These are phyloP conservation scores for Obelidium mucronatum DNA, from an alignment of 192 early-diverging fungal genomes.

Conservation along the genomic window DNA sequence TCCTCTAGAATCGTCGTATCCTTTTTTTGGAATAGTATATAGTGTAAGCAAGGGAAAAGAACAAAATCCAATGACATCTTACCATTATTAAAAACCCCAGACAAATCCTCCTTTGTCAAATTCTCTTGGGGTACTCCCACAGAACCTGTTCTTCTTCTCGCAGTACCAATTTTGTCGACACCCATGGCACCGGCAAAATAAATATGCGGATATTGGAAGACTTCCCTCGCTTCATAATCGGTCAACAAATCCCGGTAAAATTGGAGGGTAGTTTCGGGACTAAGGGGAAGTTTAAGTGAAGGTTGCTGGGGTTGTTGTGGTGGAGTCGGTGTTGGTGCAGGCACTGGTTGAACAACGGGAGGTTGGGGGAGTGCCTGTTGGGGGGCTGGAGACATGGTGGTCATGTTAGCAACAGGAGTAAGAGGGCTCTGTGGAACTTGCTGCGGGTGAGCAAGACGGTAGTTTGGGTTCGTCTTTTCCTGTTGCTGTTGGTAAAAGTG, in stretches of 20 bases:
- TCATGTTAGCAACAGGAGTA: not conserved
- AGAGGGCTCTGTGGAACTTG: not conserved
- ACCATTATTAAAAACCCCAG: conserved; percentile 50
- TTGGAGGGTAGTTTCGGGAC: conserved; percentile 49
- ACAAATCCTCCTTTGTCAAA: conserved; percentile 46
- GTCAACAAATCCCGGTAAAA: conserved; percentile 69
- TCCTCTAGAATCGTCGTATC: conserved; percentile 92
- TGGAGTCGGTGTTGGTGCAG: not conserved
- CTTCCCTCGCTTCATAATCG: conserved; percentile 86
- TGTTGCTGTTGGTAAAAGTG: conserved; percentile 35
- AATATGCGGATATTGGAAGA: conserved; percentile 83
- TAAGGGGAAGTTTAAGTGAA: conserved; percentile 48
- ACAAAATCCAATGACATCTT: not conserved
- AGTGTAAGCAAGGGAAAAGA: not conserved
- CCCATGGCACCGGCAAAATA: conserved; percentile 87
- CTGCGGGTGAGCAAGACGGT: not conserved
- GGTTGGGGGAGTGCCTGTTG: not conserved
- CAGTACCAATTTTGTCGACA: conserved; percentile 66
- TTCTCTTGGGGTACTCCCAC: conserved; percentile 48
- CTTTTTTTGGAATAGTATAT: conserved; percentile 42
- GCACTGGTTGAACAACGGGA: conserved; percentile 1
- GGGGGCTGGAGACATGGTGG: not conserved
- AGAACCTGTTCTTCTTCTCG: conserved; percentile 67
- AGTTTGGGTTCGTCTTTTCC: conserved; percentile 29
- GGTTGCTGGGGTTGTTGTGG: conserved; percentile 5